These are phyloP conservation scores for Dendrobium chrysotoxum DNA, from an alignment of 106 monocot genomes.

Conservation along the genomic window DNA sequence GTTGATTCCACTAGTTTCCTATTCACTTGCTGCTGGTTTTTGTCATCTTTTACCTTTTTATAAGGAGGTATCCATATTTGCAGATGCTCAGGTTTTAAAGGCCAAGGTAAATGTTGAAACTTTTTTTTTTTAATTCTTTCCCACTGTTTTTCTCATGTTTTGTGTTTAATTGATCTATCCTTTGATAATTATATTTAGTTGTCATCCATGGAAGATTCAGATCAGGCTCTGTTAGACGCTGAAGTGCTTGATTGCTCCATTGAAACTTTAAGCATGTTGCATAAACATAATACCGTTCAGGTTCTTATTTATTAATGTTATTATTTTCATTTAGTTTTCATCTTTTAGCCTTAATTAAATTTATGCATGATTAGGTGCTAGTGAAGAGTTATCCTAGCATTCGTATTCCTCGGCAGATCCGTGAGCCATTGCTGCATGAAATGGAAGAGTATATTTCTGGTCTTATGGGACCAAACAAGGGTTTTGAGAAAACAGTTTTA, in stretches of 20 bases:
- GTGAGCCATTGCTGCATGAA: slow-evolving; percentile 49
- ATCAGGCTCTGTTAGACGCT: slow-evolving; percentile 9
- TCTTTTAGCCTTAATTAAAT: background rate
- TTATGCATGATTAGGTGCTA: slow-evolving; percentile 23
- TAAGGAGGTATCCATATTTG: slow-evolving; percentile 10
- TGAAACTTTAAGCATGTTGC: slow-evolving; percentile 52
- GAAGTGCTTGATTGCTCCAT: slow-evolving; percentile 50
- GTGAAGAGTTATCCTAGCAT: slow-evolving; percentile 10
- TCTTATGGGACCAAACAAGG: slow-evolving; percentile 21
- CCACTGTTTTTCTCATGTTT: background rate
- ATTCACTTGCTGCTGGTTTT: slow-evolving; percentile 69
- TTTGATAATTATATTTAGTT: background rate
- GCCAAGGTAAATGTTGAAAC: slow-evolving; percentile 26
- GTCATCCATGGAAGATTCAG: slow-evolving; percentile 15
- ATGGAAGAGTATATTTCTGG: slow-evolving; percentile 38
- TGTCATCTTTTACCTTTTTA: slow-evolving; percentile 26
- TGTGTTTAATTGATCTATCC: background rate
- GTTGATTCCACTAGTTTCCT: slow-evolving; percentile 59
- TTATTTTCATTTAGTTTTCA: background rate
- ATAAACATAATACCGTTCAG: slow-evolving; percentile 21
- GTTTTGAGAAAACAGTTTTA: slow-evolving; percentile 21
- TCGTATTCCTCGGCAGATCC: slow-evolving; percentile 52
- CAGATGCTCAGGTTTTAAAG: slow-evolving; percentile 6
- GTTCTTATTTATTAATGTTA: slow-evolving; percentile 18
- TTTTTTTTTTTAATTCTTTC: background rate